These are phyloP conservation scores for Stemphylium vesicarium DNA, from an alignment of 2,329 filamentous ascomycete species.

Conservation along the genomic window DNA sequence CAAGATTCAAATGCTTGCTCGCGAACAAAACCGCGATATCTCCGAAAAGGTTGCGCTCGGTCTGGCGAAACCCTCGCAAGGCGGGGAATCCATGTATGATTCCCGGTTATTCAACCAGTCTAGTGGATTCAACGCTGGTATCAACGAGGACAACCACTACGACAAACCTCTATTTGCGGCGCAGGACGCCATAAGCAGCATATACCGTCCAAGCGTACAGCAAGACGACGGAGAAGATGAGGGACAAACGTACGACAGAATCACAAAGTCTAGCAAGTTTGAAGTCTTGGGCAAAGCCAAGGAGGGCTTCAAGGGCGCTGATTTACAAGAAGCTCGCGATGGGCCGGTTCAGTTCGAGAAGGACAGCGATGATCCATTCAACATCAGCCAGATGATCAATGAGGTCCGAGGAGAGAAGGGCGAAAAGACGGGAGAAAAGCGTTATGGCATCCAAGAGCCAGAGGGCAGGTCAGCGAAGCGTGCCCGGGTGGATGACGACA, in stretches of 20 bases:
- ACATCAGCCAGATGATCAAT: slow-evolving; percentile 90
- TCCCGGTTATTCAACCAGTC: slow-evolving; percentile 93
- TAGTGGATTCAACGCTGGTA: slow-evolving; percentile 86
- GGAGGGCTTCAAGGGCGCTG: slow-evolving; percentile 87
- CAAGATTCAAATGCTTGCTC: slow-evolving; percentile 87
- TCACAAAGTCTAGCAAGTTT: slow-evolving; percentile 84
- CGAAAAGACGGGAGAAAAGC: slow-evolving; percentile 68
- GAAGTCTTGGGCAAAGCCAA: slow-evolving; percentile 84
- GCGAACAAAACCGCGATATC: slow-evolving; percentile 95
- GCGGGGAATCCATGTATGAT: slow-evolving; percentile 95
- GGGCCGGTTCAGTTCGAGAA: slow-evolving; percentile 97
- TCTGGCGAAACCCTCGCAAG: slow-evolving; percentile 91
- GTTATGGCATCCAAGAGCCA: slow-evolving; percentile 76
- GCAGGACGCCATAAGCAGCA: slow-evolving; percentile 91
- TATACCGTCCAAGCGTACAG: slow-evolving; percentile 80
- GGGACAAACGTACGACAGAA: slow-evolving; percentile 83
- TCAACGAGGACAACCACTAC: slow-evolving; percentile 97
- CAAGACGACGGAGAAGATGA: slow-evolving; percentile 78
- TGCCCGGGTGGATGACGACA: slow-evolving; percentile 77
- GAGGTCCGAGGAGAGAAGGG: slow-evolving; percentile 70
- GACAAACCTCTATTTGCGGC: slow-evolving; percentile 97
- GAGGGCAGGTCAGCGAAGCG: slow-evolving; percentile 66
- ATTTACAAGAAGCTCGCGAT: slow-evolving; percentile 81
- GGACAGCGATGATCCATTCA: slow-evolving; percentile 85
- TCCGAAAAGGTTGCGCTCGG: slow-evolving; percentile 96